Conservation (phyloP, 2,329 filamentous ascomycete species). For the Sclerotinia subarctica region DNA sequence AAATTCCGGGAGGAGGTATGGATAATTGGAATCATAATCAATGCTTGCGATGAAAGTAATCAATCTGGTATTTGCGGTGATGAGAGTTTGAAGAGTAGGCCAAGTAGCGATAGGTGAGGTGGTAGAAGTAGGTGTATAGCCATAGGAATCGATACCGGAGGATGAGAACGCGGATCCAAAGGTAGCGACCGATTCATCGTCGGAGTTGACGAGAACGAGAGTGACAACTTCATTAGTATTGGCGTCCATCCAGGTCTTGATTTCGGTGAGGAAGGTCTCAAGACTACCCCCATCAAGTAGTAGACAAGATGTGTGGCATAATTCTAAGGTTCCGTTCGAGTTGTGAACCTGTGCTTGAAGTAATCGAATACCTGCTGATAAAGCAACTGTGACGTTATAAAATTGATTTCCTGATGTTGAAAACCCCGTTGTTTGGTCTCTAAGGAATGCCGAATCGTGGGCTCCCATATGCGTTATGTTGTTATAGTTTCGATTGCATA, state of each 20-base stretch:
- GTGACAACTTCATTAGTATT: constrained; percentile 61
- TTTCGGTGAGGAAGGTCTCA: constrained; percentile 50
- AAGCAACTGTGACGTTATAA: constrained; percentile 54
- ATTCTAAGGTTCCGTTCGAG: constrained; percentile 48
- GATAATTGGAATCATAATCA: constrained; percentile 42
- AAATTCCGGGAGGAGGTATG: constrained; percentile 64
- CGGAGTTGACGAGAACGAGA: constrained; percentile 60
- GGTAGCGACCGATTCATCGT: constrained; percentile 52
- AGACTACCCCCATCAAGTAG: constrained; percentile 58
- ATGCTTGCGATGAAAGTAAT: constrained; percentile 66
- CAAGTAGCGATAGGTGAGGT: constrained; percentile 50
- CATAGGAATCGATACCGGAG: constrained; percentile 59
- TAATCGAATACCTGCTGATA: constrained; percentile 61
- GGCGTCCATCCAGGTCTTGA: constrained; percentile 58
- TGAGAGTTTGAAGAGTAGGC: constrained; percentile 71
- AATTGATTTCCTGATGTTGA: constrained; percentile 55
- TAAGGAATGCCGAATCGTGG: constrained; percentile 64
- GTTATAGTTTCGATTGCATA: constrained; percentile 70
- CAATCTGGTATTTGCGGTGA: constrained; percentile 60
- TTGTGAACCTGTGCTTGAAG: constrained; percentile 63
- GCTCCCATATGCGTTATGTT: constrained; percentile 72
- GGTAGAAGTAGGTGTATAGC: constrained; percentile 53
- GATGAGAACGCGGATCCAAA: constrained; percentile 45
- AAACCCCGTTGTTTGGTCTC: constrained; percentile 43
- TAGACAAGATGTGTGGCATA: constrained; percentile 59